Percentiles rank a stretch among this genome's conserved stretches.
phyloP scores from a whole-genome alignment of 805 yeast species.

The Candida wancherniae region DNA sequence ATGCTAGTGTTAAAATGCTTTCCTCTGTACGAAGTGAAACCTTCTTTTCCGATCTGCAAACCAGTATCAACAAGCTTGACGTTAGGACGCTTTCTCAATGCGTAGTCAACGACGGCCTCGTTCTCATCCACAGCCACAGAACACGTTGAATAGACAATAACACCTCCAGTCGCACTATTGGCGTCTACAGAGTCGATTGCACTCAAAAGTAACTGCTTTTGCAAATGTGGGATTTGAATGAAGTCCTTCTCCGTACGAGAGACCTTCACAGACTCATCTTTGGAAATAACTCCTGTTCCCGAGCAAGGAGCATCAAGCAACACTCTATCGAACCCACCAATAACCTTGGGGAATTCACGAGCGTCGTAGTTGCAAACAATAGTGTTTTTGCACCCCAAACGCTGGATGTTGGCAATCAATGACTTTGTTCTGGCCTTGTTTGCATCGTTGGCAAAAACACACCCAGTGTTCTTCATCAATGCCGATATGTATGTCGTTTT shows the following conservation, averaged over 20 bases:
- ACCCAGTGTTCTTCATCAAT: constrained; percentile 96
- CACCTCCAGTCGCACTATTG: constrained; percentile 84
- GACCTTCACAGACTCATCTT: constrained; percentile 91
- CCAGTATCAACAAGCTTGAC: constrained; percentile 92
- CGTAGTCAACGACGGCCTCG: constrained; percentile 98
- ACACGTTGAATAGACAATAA: constrained; percentile 95
- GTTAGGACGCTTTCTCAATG: constrained; percentile 91
- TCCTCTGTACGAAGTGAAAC: constrained; percentile 90
- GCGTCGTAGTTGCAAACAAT: constrained; percentile 98
- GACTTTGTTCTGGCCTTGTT: constrained; percentile 96
- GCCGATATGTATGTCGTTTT: constrained; percentile 94
- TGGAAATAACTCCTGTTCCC: constrained; percentile 98
- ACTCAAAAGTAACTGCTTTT: constrained; percentile 84
- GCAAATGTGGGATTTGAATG: constrained; percentile 93
- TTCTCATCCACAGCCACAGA: constrained; percentile 98
- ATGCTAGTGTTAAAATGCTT: constrained; percentile 78
- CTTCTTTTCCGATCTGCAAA: constrained; percentile 90
- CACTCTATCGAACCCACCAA: constrained; percentile 96
- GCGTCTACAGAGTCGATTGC: constrained; percentile 98
- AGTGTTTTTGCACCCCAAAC: constrained; percentile 94
- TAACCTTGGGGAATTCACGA: constrained; percentile 94
- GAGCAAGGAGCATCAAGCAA: constrained; percentile 98
- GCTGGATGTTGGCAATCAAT: constrained; percentile 92
- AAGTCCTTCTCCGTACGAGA: constrained; percentile 95
- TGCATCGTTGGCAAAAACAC: constrained; percentile 95